Evolutionary conservation across 768 basidiomycete species (phyloP).

Genomic region (Pleurotus giganteus): DNA sequence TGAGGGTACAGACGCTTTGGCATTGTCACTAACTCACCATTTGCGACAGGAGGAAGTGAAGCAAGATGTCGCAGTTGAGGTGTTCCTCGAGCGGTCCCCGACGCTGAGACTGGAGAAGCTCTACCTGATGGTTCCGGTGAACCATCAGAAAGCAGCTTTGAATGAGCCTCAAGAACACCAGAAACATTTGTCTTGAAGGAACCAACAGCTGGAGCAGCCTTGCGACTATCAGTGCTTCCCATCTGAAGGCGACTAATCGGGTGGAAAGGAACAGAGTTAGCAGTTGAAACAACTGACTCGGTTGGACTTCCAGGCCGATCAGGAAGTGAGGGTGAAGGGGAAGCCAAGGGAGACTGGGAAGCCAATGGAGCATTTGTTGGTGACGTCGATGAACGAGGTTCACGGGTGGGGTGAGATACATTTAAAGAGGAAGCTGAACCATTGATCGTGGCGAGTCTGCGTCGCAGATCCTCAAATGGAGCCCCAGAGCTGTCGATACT

Average conservation of each 20-base stretch:
- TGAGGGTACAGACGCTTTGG: background rate
- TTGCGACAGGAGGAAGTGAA: slow-evolving; percentile 62
- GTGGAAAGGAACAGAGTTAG: slow-evolving; percentile 61
- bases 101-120: slow-evolving; percentile 71
- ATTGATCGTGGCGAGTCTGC: slow-evolving; percentile 73
- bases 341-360: slow-evolving; percentile 27
- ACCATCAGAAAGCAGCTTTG: slow-evolving; percentile 60
- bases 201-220: slow-evolving; percentile 88
- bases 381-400: slow-evolving; percentile 40
- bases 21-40: slow-evolving; percentile 46
- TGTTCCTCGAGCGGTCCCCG: slow-evolving; percentile 49
- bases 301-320: slow-evolving; percentile 79
- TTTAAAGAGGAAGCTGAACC: slow-evolving; percentile 66
- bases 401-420: slow-evolving; percentile 40
- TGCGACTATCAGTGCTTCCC: slow-evolving; percentile 72
- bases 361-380: slow-evolving; percentile 29
- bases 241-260: slow-evolving; percentile 63
- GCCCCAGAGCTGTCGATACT: slow-evolving; percentile 52
- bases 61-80: slow-evolving; percentile 50
- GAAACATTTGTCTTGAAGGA: slow-evolving; percentile 81
- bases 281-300: slow-evolving; percentile 74
- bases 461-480: slow-evolving; percentile 76
- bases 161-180: slow-evolving; percentile 78
- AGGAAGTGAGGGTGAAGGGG: slow-evolving; percentile 25
- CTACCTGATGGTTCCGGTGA: slow-evolving; percentile 75